A percentile compares a stretch with the other conserved stretches of the same genome.
Evolutionary conservation across 768 basidiomycete species (phyloP).

Genomic region (Tylopilus sp.): DNA sequence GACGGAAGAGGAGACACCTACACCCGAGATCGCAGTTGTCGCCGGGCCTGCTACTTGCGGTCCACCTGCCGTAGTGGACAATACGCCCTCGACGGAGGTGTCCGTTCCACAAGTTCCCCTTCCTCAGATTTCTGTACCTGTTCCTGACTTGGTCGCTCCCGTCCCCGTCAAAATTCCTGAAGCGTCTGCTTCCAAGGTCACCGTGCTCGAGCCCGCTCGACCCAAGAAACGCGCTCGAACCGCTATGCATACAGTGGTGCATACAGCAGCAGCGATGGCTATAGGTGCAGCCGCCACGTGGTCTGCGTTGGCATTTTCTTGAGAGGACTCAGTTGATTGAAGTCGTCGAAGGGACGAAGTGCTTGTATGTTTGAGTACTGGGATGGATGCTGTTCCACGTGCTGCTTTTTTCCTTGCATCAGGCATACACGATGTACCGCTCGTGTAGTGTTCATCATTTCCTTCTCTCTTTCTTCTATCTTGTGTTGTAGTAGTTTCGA

Average conservation of each 20-base stretch:
- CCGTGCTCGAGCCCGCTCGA: constrained; percentile 17
- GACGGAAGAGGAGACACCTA: constrained; percentile 12
- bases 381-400: neutral
- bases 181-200: neutral
- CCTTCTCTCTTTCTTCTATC: neutral
- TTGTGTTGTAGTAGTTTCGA: neutral
- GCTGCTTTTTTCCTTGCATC: neutral
- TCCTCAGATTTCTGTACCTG: neutral
- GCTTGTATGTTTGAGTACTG: neutral
- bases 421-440: constrained; percentile 7
- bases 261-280: constrained; percentile 59
- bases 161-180: neutral
- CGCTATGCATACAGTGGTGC: constrained; percentile 39
- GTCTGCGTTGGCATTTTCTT: constrained; percentile 69
- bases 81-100: neutral
- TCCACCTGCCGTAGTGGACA: neutral
- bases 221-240: constrained; percentile 45
- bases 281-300: constrained; percentile 71
- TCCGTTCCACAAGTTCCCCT: constrained; percentile 3
- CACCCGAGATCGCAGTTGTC: neutral
- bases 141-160: neutral
- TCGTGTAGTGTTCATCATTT: neutral
- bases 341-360: neutral
- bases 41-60: neutral
- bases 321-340: too few species aligned